Evolutionary conservation across 2,329 filamentous ascomycete species (phyloP).

Genomic region (Penicillium paneum): DNA sequence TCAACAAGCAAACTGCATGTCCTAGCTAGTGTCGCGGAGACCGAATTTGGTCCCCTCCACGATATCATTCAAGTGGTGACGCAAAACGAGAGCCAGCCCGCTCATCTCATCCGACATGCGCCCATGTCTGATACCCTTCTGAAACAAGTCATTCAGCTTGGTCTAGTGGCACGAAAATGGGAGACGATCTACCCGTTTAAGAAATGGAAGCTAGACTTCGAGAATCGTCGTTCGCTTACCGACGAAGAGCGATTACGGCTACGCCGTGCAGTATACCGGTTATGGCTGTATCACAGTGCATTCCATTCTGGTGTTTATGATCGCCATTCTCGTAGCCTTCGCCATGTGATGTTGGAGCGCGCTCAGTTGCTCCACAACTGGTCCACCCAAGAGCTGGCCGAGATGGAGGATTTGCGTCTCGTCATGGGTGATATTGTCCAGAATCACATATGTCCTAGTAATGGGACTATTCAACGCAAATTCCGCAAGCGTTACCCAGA

Average conservation of each 20-base stretch:
- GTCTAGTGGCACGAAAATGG: conserved; percentile 56
- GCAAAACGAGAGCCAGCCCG: conserved; percentile 58
- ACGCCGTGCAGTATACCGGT: conserved; percentile 57
- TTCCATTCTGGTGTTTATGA: conserved; percentile 55
- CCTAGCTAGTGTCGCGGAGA: conserved; percentile 52
- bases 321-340: conserved; percentile 50
- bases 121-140: conserved; percentile 56
- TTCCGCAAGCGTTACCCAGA: conserved; percentile 57
- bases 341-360: conserved; percentile 50
- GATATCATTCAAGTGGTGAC: conserved; percentile 60
- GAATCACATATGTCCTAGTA: conserved; percentile 60
- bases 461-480: conserved; percentile 58
- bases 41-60: conserved; percentile 56
- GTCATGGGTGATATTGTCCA: conserved; percentile 57
- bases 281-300: conserved; percentile 59
- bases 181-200: conserved; percentile 61
- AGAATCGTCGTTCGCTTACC: conserved; percentile 53
- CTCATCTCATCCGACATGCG: conserved; percentile 52
- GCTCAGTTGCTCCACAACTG: conserved; percentile 59
- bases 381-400: conserved; percentile 53
- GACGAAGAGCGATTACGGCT: conserved; percentile 50
- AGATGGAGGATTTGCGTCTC: conserved; percentile 57
- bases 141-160: conserved; percentile 53
- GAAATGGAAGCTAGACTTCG: conserved; percentile 60
- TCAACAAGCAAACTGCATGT: conserved; percentile 55